Base-by-base conservation (phyloP, 257 asterid genomes). In the Orobanche coerulescens region DNA sequence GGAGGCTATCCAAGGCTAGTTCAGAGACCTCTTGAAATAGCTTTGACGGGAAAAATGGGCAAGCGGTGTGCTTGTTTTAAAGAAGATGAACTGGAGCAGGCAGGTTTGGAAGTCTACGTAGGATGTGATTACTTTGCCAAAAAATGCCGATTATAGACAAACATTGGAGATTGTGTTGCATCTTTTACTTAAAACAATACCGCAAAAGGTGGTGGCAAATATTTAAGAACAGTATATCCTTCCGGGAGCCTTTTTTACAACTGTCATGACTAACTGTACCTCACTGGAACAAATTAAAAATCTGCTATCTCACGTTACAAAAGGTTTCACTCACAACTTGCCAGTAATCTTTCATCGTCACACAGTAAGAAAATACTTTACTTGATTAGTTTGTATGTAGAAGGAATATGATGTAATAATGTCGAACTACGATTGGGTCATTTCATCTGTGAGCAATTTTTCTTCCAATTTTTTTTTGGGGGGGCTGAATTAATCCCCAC, bases 1-100 rank as follows among this genome's bases (percentile, higher is more conserved):
- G 98, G 98, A 58, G 98, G 98, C 10, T 88, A 83, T 67, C 98
- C 98, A 5, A 82, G 98, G 71, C 69, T 91, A 52, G 96, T 91
- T 34, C 87, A 85, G 75, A 83, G 94, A 58, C 96, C 96, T 4
- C 18, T 62, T 12, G 96, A 88, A 65, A 84, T 88, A 76, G 98
- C 94, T 4, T n/a, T 91, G 67, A 84, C 93, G 0, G 96, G 96
- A 57, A 91, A 84, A 74, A 82, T 85, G 85, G 85, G 96, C 79
- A 88, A 85, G 70, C 84, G 95, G 0, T 91, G 96, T 52, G 95
- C 81, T 56, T 88, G 96, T 75, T 80, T 75, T 69, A 81, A 81
- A 63, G 88, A 85, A 70, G 90, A 81, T 12, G 88, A 88, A 64
- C 87, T 92, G 14, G 78, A 47, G 30, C 81, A 76, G 49, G 49